Evolutionary conservation across 2,329 filamentous ascomycete genomes (phyloP).

Genomic region (Aspergillus aculeatus): DNA sequence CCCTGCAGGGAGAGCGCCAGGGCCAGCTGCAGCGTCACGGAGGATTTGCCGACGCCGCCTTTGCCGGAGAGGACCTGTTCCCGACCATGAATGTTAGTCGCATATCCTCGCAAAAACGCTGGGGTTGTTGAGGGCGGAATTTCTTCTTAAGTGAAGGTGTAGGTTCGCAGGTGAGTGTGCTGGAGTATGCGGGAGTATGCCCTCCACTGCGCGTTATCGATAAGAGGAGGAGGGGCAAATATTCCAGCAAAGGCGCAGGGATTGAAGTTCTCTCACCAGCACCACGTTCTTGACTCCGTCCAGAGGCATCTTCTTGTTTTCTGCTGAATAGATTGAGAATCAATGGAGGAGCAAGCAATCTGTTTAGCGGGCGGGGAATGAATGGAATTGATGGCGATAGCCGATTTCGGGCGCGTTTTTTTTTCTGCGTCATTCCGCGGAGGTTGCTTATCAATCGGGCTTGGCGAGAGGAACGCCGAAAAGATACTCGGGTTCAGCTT

Average conservation of each 20-base stretch:
- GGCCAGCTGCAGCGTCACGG: slow-evolving; percentile 93
- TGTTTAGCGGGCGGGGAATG: neutral
- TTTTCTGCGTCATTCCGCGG: slow-evolving; percentile 28
- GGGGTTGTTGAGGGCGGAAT: neutral
- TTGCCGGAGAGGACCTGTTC: slow-evolving; percentile 80
- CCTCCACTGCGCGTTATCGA: slow-evolving; percentile 36
- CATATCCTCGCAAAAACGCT: no score
- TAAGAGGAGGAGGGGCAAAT: slow-evolving; percentile 30
- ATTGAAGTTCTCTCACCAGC: slow-evolving; percentile 31
- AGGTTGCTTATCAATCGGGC: slow-evolving; percentile 28
- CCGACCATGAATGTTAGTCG: slow-evolving; percentile 12
- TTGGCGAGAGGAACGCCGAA: neutral
- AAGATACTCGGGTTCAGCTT: no score
- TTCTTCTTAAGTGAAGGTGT: no score
- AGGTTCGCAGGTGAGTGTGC: neutral
- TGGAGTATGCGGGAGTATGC: neutral
- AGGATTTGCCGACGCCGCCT: slow-evolving; percentile 96
- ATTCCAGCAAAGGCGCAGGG: neutral
- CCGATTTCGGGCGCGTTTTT: slow-evolving; percentile 17
- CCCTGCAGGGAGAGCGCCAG: slow-evolving; percentile 82
- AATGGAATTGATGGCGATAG: slow-evolving; percentile 9
- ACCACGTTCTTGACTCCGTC: slow-evolving; percentile 46
- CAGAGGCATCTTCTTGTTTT: slow-evolving; percentile 37
- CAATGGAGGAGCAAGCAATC: neutral
- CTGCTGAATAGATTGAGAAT: neutral